Base-by-base conservation (phyloP, 2,329 filamentous ascomycete species). In the Calonectria naviculata region DNA sequence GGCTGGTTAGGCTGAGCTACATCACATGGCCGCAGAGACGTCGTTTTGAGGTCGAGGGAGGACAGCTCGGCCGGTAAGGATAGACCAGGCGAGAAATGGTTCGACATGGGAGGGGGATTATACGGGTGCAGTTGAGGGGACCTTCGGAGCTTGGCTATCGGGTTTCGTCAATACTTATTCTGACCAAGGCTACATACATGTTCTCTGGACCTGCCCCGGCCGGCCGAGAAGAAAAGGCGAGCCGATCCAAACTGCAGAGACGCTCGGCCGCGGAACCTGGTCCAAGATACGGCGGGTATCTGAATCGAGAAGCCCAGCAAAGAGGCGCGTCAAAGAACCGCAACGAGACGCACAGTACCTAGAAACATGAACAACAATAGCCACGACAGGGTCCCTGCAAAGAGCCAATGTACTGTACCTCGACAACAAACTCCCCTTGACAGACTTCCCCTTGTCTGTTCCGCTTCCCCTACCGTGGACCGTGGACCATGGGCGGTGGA, bases 381-480 rank as follows among this genome's bases (percentile, higher is more conserved):
- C 44, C 34, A 56, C 28, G 46, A 47, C 47, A 65, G 36, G 38
- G 34, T 15, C 36, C 58, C 63, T 24, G 31, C 65, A 36, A 36
- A 46, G 21, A 36, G 34, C 41, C 65, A 24, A 38, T 36, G 52
- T 58, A 28, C 38, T 49, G 44, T 65, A 65, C 62, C 41, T 65
- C 26, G 67, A 65, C 66, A 56, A 47, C 58, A 41, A 41, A 26
- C 52, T 67, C 47, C 62, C 52, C 65, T 65, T 62, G 52, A 56
- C 31, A 56, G 52, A 56, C 52, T 66, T 60, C 47, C 41, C 62
- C 47, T 58, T 64, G 58, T 64, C 69, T 63, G 58, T 66, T 65
- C 66, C 66, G 52, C 63, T 60, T 64, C 62, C 69, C 60, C 70
- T 62, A 44, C 64, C 63, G 54, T 52, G 44, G 34, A 62, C 62